Evolutionary conservation across 2,329 filamentous ascomycete genomes (phyloP).

Genomic region (Aspergillus niger): DNA sequence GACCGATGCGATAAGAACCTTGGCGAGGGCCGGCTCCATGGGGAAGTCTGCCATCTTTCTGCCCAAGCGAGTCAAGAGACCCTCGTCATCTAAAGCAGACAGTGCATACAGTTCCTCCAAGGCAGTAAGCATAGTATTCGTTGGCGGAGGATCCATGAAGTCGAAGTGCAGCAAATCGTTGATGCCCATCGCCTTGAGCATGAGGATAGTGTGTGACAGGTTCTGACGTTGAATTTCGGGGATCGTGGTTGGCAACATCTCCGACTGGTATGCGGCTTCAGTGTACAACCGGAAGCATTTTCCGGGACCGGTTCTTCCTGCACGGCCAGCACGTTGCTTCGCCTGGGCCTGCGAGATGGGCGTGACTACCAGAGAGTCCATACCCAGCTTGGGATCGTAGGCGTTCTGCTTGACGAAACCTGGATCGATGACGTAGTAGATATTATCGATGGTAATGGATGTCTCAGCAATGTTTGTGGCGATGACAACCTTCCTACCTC

Average conservation of each 20-base stretch:
- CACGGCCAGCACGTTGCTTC: constrained; percentile 88
- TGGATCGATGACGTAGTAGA: constrained; percentile 95
- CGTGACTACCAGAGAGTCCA: constrained; percentile 94
- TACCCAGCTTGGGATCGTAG: constrained; percentile 94
- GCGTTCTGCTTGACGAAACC: constrained; percentile 98
- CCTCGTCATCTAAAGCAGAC: constrained; percentile 91
- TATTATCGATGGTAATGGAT: constrained; percentile 95
- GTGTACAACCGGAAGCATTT: constrained; percentile 97
- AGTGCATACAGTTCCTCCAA: constrained; percentile 93
- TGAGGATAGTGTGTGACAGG: constrained; percentile 86
- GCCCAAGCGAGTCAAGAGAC: constrained; percentile 84
- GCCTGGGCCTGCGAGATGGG: constrained; percentile 97
- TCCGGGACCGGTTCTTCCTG: constrained; percentile 89
- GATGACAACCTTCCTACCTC: constrained; percentile 89
- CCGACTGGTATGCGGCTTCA: constrained; percentile 90
- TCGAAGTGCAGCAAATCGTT: constrained; percentile 97
- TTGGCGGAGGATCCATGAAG: constrained; percentile 97
- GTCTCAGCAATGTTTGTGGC: constrained; percentile 99
- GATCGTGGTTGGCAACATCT: constrained; percentile 95
- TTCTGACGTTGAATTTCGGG: constrained; percentile 97
- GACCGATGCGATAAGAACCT: constrained; percentile 83
- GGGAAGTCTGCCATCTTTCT: constrained; percentile 99
- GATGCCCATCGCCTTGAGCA: constrained; percentile 99
- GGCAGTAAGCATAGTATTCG: constrained; percentile 96
- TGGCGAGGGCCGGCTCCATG: constrained; percentile 91